Base-by-base conservation (phyloP, 1,284 basidiomycete genomes). In the Fistulinella staudtii region DNA sequence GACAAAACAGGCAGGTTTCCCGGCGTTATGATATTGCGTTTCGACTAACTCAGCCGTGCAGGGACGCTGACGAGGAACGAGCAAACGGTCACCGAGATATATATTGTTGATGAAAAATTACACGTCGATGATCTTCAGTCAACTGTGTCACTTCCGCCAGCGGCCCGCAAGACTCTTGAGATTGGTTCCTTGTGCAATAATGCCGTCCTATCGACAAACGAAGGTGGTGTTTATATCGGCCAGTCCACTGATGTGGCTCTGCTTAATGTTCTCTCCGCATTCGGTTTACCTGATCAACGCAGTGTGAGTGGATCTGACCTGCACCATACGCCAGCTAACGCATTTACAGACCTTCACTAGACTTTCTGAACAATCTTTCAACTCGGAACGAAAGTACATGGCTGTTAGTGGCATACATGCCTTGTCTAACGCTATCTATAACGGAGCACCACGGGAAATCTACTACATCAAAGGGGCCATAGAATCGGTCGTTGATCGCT, bases 1-100 rank as follows among this genome's bases (percentile, higher is more conserved):
- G 95, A 99, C 69, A 99, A 99, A 72, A 98, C 95, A 31, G 93
- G 91, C 33, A 56, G 46, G 56, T 36, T 8, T 24, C 76, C 46
- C 30, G 63, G 15, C n/a, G 3, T 14, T 30, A 31, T 2, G 5
- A 9, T 17, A 6, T 37, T 31, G 1, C n/a, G 21, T 20, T n/a
- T 3, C 9, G 20, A 22, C 27, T 53, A 43, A 57, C 41, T n/a
- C 18, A 29, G 25, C 39, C 15, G 8, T 50, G 14, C 51, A 90
- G 90, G 92, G n/a, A 99, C 94, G 1, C 68, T 98, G 41, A 99
- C 95, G 1, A 91, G 86, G 63, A 97, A 97, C 66, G 89, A 96
- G 57, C 93, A 96, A 75, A 95, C 93, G 0, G 91, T 98, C 10
- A 89, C 85, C 0, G 87, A 93, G 55, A 72, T 85, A 11, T 98